Evolutionary conservation across 2,329 filamentous ascomycete genomes (phyloP).

Genomic region (Grosmannia serpens): DNA sequence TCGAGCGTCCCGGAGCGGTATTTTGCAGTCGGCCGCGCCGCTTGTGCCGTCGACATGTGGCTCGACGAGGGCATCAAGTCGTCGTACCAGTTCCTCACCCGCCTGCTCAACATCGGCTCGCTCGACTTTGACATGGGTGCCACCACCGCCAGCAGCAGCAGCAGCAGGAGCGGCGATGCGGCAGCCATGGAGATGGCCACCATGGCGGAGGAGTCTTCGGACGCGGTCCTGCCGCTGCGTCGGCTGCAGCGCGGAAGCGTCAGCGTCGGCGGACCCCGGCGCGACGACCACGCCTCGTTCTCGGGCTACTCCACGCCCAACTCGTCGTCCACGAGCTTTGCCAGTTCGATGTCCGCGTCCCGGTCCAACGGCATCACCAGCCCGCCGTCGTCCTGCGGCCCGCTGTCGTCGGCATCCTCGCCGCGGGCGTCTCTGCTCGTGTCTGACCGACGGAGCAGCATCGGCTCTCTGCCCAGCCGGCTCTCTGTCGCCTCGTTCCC

Average conservation of each 20-base stretch:
- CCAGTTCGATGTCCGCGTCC: conserved; percentile 8
- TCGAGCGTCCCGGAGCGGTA: conserved; percentile 16
- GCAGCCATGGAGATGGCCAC: neutral
- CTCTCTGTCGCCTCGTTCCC: conserved; percentile 9
- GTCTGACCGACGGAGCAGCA: conserved; percentile 10
- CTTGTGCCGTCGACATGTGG: conserved; percentile 17
- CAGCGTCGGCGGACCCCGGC: neutral
- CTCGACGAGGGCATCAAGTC: conserved; percentile 17
- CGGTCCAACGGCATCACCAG: conserved; percentile 3
- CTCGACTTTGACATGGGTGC: conserved; percentile 17
- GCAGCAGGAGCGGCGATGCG: neutral
- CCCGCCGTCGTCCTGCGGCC: conserved; percentile 9
- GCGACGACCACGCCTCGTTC: neutral
- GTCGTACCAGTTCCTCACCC: conserved; percentile 19
- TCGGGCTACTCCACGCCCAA: conserved; percentile 11
- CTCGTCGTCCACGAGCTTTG: conserved; percentile 12
- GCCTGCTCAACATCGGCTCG: conserved; percentile 19
- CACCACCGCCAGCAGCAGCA: neutral
- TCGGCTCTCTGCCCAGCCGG: conserved; percentile 12
- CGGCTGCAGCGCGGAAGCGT: neutral
- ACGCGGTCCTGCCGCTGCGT: conserved; percentile 4
- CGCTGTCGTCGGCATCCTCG: conserved; percentile 9
- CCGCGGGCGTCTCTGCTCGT: conserved; percentile 10
- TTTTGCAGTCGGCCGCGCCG: conserved; percentile 15
- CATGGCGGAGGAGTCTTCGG: conserved; percentile 2